Evolutionary conservation across 23 red algal genomes (phyloP), one percentile per base, ranked within the genome.

Genomic region (Gracilaria domingensis): DNA sequence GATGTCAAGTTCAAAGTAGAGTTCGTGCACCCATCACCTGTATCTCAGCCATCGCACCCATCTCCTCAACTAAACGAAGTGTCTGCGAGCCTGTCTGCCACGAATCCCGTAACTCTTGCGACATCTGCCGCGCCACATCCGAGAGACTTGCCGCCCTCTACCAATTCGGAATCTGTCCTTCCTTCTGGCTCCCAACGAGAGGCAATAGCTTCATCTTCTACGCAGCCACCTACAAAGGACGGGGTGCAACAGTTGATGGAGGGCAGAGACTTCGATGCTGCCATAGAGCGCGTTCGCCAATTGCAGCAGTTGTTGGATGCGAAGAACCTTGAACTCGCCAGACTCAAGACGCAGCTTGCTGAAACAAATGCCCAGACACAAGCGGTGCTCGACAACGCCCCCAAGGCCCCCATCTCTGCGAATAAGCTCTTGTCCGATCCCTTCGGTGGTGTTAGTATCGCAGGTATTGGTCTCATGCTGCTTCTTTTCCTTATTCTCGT

Each of bases 391-490:
- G 70, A 86, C 0, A 66, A 93, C 35, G 90, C 90, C 21, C 90
- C 90, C 2, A 86, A 56, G 69, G 55, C 81, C 1, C 90, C 90
- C 25, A 9, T 93, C 4, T 62, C 62, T 35, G 82, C 80, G 28
- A 73, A 85, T 24, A 78, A 69, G 67, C 33, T 73, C 25, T 75
- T 76, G 65, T 59, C 67, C 16, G 90, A 93, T 55, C 80, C 90
- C 23, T 79, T 86, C 16, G 90, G 90, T 33, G 90, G 90, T 18
- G 90, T 93, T 40, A 85, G 90, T 61, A 38, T 93, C 13, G 80
- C 71, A 34, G 90, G 79, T 33, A 62, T 84, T 30, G 90, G 80
- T 24, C 67, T 93, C 48, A 85, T 93, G 79, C 36, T 93, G 26
- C 56, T 91, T 66, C 72, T 81, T 33, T 53, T 91, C 39, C 42